Percentiles rank a stretch among this genome's conserved stretches.
Conservation (phyloP, 495 filamentous ascomycete genomes). For the Penicillium parvum region DNA sequence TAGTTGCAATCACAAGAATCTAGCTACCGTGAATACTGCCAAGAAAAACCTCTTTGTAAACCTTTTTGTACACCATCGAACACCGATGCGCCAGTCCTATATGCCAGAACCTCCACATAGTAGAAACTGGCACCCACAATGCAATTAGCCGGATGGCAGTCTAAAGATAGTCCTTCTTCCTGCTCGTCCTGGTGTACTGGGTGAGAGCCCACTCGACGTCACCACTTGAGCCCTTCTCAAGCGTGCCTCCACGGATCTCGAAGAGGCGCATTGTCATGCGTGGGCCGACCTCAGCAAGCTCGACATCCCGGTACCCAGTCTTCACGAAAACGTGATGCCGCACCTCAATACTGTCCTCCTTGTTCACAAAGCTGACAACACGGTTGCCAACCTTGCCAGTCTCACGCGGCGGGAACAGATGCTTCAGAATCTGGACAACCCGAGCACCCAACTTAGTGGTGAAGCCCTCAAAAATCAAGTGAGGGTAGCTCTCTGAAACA, state of each 20-base stretch:
- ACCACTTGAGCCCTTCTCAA: constrained; percentile 87
- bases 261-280: constrained; percentile 96
- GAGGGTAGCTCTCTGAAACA: constrained; percentile 89
- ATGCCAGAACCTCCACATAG: no score
- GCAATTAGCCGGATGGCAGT: constrained; percentile 6
- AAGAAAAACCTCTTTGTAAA: constrained; percentile 15
- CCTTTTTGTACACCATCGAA: constrained; percentile 16
- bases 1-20: constrained; percentile 11
- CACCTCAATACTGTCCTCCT: constrained; percentile 89
- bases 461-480: constrained; percentile 95
- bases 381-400: constrained; percentile 76
- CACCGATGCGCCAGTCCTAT: constrained; percentile 21
- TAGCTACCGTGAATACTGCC: constrained; percentile 9
- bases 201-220: constrained; percentile 94
- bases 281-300: constrained; percentile 91
- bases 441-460: constrained; percentile 74
- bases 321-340: constrained; percentile 79
- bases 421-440: constrained; percentile 86
- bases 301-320: constrained; percentile 81
- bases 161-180: constrained; percentile 91
- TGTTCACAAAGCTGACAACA: constrained; percentile 91
- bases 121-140: no score
- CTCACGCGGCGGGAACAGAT: constrained; percentile 90
- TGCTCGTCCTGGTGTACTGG: constrained; percentile 87
- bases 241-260: constrained; percentile 86